Conservation (phyloP, 1,139 yeast genomes). For the Zygoascus hellenicus region DNA sequence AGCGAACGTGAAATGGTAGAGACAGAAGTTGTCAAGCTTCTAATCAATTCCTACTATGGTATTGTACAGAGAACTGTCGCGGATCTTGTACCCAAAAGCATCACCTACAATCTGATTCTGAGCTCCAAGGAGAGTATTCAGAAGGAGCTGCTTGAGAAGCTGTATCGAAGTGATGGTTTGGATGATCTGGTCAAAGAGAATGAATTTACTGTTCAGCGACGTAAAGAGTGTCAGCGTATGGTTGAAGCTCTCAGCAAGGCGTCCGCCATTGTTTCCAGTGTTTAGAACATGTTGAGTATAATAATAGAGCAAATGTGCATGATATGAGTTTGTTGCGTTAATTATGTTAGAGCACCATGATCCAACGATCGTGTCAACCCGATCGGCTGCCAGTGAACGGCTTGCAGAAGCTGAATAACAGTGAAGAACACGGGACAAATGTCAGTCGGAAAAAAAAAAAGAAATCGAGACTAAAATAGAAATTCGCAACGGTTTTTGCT, state of each 20-base stretch:
- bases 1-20: conserved; percentile 93
- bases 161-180: conserved; percentile 75
- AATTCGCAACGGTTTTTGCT: no score
- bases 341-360: neutral
- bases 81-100: conserved; percentile 90
- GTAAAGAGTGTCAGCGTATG: conserved; percentile 92
- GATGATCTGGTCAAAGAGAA: conserved; percentile 84
- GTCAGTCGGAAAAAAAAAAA: neutral
- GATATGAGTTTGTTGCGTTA: neutral
- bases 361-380: neutral
- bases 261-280: conserved; percentile 71
- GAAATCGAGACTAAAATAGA: no score
- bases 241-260: conserved; percentile 89
- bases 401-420: no score
- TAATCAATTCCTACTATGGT: conserved; percentile 81
- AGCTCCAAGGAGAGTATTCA: conserved; percentile 83
- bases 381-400: no score
- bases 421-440: no score
- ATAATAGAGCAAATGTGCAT: neutral
- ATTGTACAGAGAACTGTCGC: conserved; percentile 92
- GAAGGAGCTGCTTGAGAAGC: conserved; percentile 79
- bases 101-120: conserved; percentile 77
- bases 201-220: conserved; percentile 85
- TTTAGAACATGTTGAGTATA: conserved; percentile 14
- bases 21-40: conserved; percentile 90